Conservation (phyloP, 352 stramenopile species). For the Phytopythium chamaehyphon region DNA sequence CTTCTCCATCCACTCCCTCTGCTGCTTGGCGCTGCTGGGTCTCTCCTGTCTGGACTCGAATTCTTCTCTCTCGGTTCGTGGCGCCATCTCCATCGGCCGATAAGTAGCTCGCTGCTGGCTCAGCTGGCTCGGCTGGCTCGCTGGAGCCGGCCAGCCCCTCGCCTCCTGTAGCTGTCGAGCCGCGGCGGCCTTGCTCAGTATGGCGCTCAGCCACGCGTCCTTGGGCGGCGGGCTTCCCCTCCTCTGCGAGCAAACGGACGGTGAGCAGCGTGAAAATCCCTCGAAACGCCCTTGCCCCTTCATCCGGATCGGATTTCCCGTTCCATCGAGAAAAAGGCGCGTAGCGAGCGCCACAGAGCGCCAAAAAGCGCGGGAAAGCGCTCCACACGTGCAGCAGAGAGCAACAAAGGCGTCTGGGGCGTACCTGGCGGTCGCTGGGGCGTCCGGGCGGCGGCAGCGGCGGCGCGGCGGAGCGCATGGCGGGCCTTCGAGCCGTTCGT, state of each 20-base stretch:
- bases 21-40: not conserved
- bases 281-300: no score
- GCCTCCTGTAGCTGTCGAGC: no score
- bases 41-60: not conserved
- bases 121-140: no score
- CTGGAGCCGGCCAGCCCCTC: conserved; percentile 1
- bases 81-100: conserved; percentile 1
- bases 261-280: no score
- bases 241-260: not conserved
- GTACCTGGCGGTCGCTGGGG: not conserved
- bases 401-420: not conserved
- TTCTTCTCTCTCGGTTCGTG: no score
- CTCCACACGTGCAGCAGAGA: not conserved
- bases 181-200: conserved; percentile 58
- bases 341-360: no score
- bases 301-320: no score
- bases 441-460: conserved; percentile 1
- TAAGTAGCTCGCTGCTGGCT: no score
- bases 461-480: conserved; percentile 3
- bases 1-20: not conserved
- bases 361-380: no score
- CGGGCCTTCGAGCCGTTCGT: no score
- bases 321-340: no score
- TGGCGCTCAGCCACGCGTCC: conserved; percentile 66
- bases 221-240: conserved; percentile 31